Conservation (phyloP, 345 rosid genomes). For the Orychophragmus violaceus region DNA sequence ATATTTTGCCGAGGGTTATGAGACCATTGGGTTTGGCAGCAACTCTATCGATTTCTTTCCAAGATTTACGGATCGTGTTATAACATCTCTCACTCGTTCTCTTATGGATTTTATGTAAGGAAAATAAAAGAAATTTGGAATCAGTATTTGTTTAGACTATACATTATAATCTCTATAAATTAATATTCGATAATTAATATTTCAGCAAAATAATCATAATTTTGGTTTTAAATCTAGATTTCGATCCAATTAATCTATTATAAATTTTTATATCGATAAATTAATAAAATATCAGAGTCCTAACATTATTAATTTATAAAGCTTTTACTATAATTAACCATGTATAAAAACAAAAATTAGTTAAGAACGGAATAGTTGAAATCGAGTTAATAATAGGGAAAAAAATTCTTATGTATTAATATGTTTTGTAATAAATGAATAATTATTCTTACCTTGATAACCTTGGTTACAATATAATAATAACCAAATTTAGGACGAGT, state of each 20-base stretch:
- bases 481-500: constrained; percentile 44
- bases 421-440: not conserved
- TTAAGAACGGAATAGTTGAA: not conserved
- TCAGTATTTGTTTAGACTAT: not conserved
- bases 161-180: too few species aligned
- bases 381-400: not conserved
- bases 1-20: constrained; percentile 42
- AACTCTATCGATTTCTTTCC: constrained; percentile 46
- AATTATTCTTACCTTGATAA: constrained; percentile 35
- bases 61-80: constrained; percentile 42
- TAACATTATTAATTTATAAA: too few species aligned
- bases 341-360: not conserved
- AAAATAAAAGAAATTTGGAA: not conserved
- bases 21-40: constrained; percentile 49
- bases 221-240: too few species aligned
- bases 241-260: too few species aligned
- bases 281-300: too few species aligned
- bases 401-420: not conserved
- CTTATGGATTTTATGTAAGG: constrained; percentile 23
- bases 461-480: constrained; percentile 43
- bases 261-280: too few species aligned
- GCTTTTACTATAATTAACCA: not conserved
- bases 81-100: constrained; percentile 55
- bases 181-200: too few species aligned
- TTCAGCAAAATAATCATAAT: too few species aligned